A percentile compares a stretch with the other conserved stretches of the same genome.
phyloP scores from a whole-genome alignment of 495 filamentous ascomycete species.

The Cairneyella variabilis region DNA sequence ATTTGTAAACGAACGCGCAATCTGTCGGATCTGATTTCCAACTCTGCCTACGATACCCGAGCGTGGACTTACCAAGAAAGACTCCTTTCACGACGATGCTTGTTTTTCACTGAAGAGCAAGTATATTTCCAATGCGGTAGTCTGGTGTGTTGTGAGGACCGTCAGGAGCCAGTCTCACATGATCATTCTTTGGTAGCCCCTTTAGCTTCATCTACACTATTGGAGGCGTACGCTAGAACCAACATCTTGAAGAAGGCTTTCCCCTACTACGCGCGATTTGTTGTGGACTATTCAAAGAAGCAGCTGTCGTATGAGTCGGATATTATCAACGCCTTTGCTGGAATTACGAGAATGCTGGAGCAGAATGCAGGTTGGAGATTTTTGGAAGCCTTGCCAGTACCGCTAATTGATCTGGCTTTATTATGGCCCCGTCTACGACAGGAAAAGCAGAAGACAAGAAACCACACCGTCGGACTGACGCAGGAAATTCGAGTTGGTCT shows the following conservation, averaged over 20 bases:
- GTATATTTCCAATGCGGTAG: not conserved
- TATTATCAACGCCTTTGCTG: not conserved
- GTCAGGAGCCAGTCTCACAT: not conserved
- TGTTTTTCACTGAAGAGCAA: not conserved
- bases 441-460: not conserved
- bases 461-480: no score
- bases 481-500: not conserved
- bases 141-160: no score
- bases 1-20: no score
- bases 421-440: not conserved
- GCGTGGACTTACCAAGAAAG: conserved; percentile 1
- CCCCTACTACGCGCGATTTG: not conserved
- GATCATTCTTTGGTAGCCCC: not conserved
- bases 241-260: not conserved
- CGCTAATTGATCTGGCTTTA: not conserved
- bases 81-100: not conserved
- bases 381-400: not conserved
- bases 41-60: not conserved
- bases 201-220: not conserved
- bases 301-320: not conserved
- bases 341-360: not conserved
- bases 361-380: not conserved
- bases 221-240: not conserved
- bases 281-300: not conserved
- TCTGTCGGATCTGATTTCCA: no score